Evolutionary conservation across 2,329 filamentous ascomycete genomes (phyloP).

Genomic region (Claviceps sp.): DNA sequence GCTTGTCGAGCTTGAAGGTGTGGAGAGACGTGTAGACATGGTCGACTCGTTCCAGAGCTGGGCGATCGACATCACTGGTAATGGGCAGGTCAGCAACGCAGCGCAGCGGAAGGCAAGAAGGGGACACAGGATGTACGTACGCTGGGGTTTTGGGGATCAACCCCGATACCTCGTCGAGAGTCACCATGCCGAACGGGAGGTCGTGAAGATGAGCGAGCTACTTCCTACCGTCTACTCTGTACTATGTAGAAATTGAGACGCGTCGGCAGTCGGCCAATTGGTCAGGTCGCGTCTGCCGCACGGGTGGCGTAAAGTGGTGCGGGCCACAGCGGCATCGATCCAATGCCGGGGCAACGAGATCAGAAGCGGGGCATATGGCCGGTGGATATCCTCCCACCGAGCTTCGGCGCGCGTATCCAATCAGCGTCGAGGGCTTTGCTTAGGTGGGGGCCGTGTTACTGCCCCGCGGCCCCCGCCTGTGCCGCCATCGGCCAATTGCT

Average conservation of each 20-base stretch:
- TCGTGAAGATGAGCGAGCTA: background rate
- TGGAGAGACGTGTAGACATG: constrained; percentile 60
- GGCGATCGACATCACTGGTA: constrained; percentile 21
- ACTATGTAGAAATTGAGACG: background rate
- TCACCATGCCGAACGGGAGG: constrained; percentile 16
- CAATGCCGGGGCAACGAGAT: no score
- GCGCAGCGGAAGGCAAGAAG: background rate
- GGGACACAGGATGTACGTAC: constrained; percentile 11
- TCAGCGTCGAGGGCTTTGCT: no score
- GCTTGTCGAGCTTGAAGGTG: constrained; percentile 59
- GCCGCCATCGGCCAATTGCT: background rate
- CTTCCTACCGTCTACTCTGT: no score
- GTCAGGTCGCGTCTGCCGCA: background rate
- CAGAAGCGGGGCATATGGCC: no score
- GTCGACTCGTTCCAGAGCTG: constrained; percentile 36
- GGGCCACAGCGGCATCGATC: background rate
- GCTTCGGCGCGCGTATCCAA: no score
- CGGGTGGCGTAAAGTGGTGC: background rate
- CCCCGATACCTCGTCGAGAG: constrained; percentile 19
- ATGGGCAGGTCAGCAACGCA: background rate
- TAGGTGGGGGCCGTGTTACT: background rate
- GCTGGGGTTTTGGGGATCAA: constrained; percentile 21
- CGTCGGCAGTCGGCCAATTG: background rate
- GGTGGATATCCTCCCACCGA: no score
- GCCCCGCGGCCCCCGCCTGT: background rate